A percentile compares a stretch with the other conserved stretches of the same genome.
Evolutionary conservation across 2,329 filamentous ascomycete species (phyloP).

Genomic region (Orbilia oligospora): DNA sequence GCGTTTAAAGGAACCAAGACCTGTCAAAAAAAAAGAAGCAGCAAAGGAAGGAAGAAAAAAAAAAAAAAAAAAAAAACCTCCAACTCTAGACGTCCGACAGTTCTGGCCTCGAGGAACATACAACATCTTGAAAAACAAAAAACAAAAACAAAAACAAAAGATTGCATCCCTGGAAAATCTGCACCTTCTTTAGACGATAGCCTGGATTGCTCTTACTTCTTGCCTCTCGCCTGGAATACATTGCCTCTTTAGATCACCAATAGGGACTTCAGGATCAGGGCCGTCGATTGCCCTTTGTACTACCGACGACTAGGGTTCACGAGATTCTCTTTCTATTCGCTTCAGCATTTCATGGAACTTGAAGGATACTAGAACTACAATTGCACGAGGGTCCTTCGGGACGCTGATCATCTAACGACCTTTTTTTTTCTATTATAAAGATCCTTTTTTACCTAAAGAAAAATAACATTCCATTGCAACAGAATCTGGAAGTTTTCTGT

Average conservation of each 20-base stretch:
- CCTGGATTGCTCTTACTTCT: constrained; percentile 55
- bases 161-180: constrained; percentile 28
- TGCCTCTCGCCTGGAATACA: constrained; percentile 57
- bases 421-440: constrained; percentile 36
- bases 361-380: constrained; percentile 23
- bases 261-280: constrained; percentile 35
- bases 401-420: constrained; percentile 18
- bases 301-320: constrained; percentile 47
- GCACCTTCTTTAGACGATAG: constrained; percentile 32
- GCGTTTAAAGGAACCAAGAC: constrained; percentile 35
- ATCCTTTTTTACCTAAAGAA: constrained; percentile 43
- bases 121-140: background rate
- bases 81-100: constrained; percentile 19
- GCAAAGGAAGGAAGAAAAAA: no score
- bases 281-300: constrained; percentile 59
- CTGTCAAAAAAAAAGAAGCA: constrained; percentile 53
- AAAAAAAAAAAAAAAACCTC: background rate
- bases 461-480: constrained; percentile 21
- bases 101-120: background rate
- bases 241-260: constrained; percentile 47
- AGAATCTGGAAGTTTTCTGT: constrained; percentile 18
- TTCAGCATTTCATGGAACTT: constrained; percentile 37
- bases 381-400: constrained; percentile 33
- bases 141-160: constrained; percentile 17
- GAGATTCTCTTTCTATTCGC: constrained; percentile 39